phyloP scores from a whole-genome alignment of 805 yeast species.

The Teunomyces cretensis region DNA sequence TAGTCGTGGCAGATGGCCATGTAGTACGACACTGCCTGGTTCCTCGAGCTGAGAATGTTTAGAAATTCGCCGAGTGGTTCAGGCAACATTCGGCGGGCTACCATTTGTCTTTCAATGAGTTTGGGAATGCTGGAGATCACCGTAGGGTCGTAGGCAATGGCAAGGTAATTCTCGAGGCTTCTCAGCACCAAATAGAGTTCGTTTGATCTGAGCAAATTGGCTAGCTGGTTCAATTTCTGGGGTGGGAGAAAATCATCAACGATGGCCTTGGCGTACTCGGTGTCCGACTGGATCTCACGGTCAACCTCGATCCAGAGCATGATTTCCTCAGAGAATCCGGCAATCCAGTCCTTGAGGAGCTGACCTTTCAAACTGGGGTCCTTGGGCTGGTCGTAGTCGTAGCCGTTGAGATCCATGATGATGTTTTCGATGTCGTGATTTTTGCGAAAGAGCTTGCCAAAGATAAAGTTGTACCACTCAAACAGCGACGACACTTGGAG shows the following conservation, averaged over 20 bases:
- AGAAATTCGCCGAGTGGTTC: not conserved
- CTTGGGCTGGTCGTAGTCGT: not conserved
- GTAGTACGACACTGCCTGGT: not conserved
- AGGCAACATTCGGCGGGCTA: not conserved
- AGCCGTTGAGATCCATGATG: not conserved
- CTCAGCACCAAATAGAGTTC: not conserved
- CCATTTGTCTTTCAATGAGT: not conserved
- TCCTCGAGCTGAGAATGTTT: not conserved
- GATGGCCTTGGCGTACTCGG: not conserved
- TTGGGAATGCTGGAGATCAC: not conserved
- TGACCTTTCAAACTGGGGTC: not conserved
- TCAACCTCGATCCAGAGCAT: constrained; percentile 2
- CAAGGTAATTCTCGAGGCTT: not conserved
- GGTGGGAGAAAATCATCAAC: not conserved
- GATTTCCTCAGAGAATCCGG: not conserved
- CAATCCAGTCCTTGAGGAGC: not conserved
- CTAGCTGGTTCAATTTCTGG: not conserved
- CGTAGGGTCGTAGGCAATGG: not conserved
- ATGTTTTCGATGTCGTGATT: not conserved
- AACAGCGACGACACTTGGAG: not conserved
- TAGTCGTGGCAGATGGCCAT: not conserved
- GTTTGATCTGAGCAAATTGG: not conserved
- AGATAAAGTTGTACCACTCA: constrained; percentile 1
- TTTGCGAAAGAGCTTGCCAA: constrained; percentile 2
- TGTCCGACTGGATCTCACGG: not conserved